Evolutionary conservation across 2,329 filamentous ascomycete species (phyloP), one percentile per base, ranked within the genome.

Genomic region (Ilyonectria destructans): DNA sequence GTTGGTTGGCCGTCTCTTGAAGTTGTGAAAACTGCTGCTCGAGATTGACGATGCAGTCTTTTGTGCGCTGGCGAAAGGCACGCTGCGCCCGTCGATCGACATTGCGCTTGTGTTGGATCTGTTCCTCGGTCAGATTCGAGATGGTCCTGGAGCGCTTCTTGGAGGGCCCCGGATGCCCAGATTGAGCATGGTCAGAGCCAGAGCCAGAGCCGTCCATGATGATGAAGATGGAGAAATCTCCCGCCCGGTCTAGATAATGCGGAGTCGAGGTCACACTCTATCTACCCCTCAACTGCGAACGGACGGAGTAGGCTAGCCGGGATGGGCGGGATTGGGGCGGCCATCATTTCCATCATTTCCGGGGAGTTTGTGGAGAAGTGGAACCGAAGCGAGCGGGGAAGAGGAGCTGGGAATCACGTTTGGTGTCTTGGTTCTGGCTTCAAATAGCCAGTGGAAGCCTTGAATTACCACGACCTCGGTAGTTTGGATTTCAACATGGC

Each of bases 1-100:
- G n/a, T 4, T 43, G 29, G 21, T 52, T 67, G 29, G 62, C 52
- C 62, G 33, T 71, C 62, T 1, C 69, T 57, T 0, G 62, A 46
- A 5, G 62, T 52, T 37, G 60, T 57, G 0, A 62, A 21, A 7
- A 71, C 31, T 60, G 58, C 33, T 52, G 58, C 46, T 60, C 58
- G 2, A 60, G 58, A 31, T 40, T 52, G 13, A 21, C 12, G 13
- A 52, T 52, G 43, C 31, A 40, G 21, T 60, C 46, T 21, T 60
- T 60, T 6, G 45, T 60, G 3, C 58, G 58, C 15, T 60, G 58
- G 7, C 58, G 58, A 52, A 60, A 52, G 2, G 58, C 58, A 13
- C 58, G 46, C 33, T 60, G 58, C 10, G 58, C 58, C 12, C 29
- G 15, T 4, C 46, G 45, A 21, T 60, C 58, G n/a, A 51, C 58